Evolutionary conservation across 192 early-diverging fungal species (phyloP).

Genomic region (Coemansia sp.): DNA sequence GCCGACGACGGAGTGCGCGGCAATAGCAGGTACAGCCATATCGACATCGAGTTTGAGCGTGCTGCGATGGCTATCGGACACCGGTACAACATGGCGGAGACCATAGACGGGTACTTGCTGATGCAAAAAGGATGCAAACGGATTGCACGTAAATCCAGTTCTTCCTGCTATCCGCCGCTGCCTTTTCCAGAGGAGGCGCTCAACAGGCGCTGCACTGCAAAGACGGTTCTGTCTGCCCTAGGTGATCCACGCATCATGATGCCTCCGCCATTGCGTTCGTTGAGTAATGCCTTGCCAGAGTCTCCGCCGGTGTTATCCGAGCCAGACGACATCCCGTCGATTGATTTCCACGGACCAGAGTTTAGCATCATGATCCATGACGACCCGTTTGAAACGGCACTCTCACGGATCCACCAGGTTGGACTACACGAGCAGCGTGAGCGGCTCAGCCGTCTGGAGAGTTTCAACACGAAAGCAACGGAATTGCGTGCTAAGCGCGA

Average conservation of each 20-base stretch:
- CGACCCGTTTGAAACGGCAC: slow-evolving; percentile 57
- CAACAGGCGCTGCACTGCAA: slow-evolving; percentile 15
- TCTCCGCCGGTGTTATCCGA: slow-evolving; percentile 29
- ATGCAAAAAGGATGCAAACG: slow-evolving; percentile 55
- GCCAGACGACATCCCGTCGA: slow-evolving; percentile 49
- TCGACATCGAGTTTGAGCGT: slow-evolving; percentile 49
- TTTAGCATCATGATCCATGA: slow-evolving; percentile 54
- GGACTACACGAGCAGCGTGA: slow-evolving; percentile 54
- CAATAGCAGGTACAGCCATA: slow-evolving; percentile 41
- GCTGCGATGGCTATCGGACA: slow-evolving; percentile 46
- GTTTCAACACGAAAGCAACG: slow-evolving; percentile 47
- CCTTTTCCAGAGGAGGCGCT: slow-evolving; percentile 20
- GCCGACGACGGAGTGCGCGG: slow-evolving; percentile 39
- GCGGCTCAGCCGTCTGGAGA: slow-evolving; percentile 48
- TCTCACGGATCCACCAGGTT: slow-evolving; percentile 51
- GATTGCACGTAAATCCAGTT: slow-evolving; percentile 42
- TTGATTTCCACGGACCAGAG: slow-evolving; percentile 43
- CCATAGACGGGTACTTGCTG: slow-evolving; percentile 51
- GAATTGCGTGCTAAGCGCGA: slow-evolving; percentile 33
- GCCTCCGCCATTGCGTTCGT: slow-evolving; percentile 43
- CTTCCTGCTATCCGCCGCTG: slow-evolving; percentile 34
- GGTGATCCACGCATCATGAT: slow-evolving; percentile 36
- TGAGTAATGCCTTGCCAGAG: slow-evolving; percentile 20
- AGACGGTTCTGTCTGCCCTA: slow-evolving; percentile 32
- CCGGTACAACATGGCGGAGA: slow-evolving; percentile 53